Evolutionary conservation across 169 alveolate genomes (phyloP), one percentile per base, ranked within the genome.

Genomic region (Theileria parva): DNA sequence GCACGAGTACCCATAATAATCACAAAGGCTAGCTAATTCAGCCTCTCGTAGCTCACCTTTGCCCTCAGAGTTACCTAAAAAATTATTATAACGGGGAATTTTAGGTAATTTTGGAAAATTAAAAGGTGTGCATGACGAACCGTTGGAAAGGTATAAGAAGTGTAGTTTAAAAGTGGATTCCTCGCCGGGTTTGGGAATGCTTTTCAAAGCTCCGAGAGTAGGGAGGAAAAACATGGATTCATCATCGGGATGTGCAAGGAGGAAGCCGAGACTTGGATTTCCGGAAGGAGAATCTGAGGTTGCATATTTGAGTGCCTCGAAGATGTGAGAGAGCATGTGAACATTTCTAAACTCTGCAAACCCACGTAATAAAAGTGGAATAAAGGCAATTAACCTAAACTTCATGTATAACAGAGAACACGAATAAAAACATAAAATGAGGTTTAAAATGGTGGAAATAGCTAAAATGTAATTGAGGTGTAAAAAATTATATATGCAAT

Each of bases 201-300:
- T 70, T 51, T 77, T 27, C 51, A 93, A 74, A 13, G 81, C 57
- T 65, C 79, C 65, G 44, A 95, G 91, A 34, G 97, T 88, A 7
- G 98, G 98, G 21, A 91, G 81, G 79, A 95, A 94, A 85, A 94
- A 96, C 98, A 96, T 96, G 21, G 94, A 86, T 87, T 96, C 98
- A 80, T 96, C 98, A 81, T 95, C 98, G 27, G 98, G 98, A 77
- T 96, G 98, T 9, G 98, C 98, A 44, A 93, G 88, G 5, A 96
- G 88, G 55, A 95, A 66, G 9, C 78, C 87, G 44, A 85, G 32
- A 11, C 60, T 23, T 53, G 79, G 70, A 34, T 32, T 60, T 0
- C 50, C 44, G 12, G 50, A 28, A 11, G 44, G 74, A 21, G 51
- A 21, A 44, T 17, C 23, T 25, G 39, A 8, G 57, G 15, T 2